These are phyloP conservation scores for Tylopilus cervinicoccineus DNA, from an alignment of 768 basidiomycete genomes.

Conservation along the genomic window DNA sequence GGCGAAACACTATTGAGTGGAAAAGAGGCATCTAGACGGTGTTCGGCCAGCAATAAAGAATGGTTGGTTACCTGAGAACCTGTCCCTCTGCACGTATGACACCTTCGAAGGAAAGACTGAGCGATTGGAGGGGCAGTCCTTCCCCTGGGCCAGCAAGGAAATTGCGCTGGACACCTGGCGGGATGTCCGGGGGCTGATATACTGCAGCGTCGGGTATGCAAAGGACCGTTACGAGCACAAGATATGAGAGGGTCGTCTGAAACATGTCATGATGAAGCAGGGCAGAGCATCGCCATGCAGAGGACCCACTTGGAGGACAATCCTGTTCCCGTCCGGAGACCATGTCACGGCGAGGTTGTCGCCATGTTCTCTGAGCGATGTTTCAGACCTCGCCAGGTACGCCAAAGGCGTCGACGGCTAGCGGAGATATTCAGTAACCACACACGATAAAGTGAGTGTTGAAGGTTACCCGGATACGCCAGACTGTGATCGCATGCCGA, in stretches of 20 bases:
- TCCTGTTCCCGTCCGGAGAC: conserved; percentile 76
- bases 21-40: conserved; percentile 2
- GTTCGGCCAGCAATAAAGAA: background rate
- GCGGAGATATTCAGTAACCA: background rate
- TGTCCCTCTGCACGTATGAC: conserved; percentile 76
- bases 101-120: conserved; percentile 72
- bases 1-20: conserved; percentile 60
- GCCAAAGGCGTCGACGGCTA: conserved; percentile 74
- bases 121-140: conserved; percentile 62
- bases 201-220: conserved; percentile 51
- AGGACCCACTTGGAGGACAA: conserved; percentile 70
- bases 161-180: conserved; percentile 50
- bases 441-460: background rate
- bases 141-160: conserved; percentile 83
- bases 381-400: conserved; percentile 68
- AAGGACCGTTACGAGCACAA: conserved; percentile 70
- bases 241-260: conserved; percentile 77
- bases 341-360: conserved; percentile 71
- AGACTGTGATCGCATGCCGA: conserved; percentile 66
- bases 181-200: conserved; percentile 51
- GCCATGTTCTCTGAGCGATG: conserved; percentile 81
- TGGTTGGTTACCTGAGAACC: conserved; percentile 53
- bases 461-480: conserved; percentile 72
- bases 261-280: background rate
- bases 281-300: background rate